These are phyloP conservation scores for Colletotrichum plurivorum DNA, from an alignment of 2,329 filamentous ascomycete genomes.

Conservation along the genomic window DNA sequence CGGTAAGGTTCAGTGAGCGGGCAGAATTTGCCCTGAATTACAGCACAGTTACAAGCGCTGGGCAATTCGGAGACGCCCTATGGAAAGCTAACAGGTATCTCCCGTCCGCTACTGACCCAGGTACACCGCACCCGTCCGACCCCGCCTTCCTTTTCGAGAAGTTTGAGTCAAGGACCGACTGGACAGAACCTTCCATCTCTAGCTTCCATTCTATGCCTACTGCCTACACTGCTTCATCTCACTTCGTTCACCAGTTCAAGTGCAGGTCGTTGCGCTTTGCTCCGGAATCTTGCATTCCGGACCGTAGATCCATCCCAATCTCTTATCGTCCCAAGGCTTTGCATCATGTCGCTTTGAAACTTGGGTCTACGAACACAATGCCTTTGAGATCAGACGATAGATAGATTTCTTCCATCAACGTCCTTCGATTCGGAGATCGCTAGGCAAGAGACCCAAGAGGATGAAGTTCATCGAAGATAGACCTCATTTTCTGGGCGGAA, in stretches of 20 bases:
- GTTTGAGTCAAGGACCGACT: not conserved
- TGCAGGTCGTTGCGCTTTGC: not conserved
- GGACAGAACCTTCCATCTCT: not conserved
- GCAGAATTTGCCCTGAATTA: not conserved
- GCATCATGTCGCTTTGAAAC: not conserved
- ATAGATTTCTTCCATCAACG: not conserved
- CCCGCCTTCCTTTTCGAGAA: slow-evolving; percentile 27
- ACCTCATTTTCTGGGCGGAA: too few relatives aligned
- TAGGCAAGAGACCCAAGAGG: not conserved
- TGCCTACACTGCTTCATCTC: not conserved
- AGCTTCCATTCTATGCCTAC: not conserved
- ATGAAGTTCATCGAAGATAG: too few relatives aligned
- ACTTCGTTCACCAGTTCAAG: not conserved
- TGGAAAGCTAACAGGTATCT: not conserved
- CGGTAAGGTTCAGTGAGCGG: too few relatives aligned
- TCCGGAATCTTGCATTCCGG: not conserved
- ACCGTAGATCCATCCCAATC: not conserved
- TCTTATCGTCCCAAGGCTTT: not conserved
- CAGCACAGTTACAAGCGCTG: not conserved
- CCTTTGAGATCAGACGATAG: slow-evolving; percentile 5
- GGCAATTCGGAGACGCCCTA: not conserved
- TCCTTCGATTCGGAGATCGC: too few relatives aligned
- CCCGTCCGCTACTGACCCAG: not conserved
- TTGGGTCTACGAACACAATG: not conserved
- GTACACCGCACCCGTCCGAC: not conserved